A percentile compares a stretch with the other conserved stretches of the same genome.
These are phyloP conservation scores for Reticulascus tulasneorum DNA, from an alignment of 2,329 filamentous ascomycete species.

Conservation along the genomic window DNA sequence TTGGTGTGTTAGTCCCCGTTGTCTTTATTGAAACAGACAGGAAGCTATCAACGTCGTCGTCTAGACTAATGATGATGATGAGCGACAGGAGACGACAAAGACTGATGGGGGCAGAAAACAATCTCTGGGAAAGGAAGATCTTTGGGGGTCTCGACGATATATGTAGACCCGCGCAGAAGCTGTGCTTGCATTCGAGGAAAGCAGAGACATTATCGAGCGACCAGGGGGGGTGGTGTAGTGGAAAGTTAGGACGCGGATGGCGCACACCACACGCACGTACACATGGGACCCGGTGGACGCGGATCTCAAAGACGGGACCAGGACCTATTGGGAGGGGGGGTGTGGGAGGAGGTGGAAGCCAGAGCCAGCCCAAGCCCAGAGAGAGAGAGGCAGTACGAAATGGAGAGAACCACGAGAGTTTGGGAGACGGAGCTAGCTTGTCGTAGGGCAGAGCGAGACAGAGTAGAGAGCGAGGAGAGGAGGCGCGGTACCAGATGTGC, in stretches of 20 bases:
- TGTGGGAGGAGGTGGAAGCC: constrained; percentile 1
- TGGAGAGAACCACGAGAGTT: no score
- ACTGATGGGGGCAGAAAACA: constrained; percentile 13
- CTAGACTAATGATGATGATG: constrained; percentile 2
- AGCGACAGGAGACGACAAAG: constrained; percentile 7
- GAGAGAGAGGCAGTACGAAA: constrained; percentile 8
- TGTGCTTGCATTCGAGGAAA: constrained; percentile 6
- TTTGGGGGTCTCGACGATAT: constrained; percentile 15
- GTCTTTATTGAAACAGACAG: constrained; percentile 5
- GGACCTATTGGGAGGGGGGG: constrained; percentile 5
- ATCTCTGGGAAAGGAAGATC: constrained; percentile 5
- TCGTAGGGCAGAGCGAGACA: constrained; percentile 5
- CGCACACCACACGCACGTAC: no score
- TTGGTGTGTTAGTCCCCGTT: no score
- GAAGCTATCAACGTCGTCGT: constrained; percentile 1
- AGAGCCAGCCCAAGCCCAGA: constrained; percentile 1
- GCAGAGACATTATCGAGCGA: constrained; percentile 6
- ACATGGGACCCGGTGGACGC: constrained; percentile 8
- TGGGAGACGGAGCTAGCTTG: no score
- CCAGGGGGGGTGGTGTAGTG: constrained; percentile 8
- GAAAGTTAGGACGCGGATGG: constrained; percentile 6
- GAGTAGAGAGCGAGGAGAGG: constrained; percentile 1
- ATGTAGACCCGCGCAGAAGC: constrained; percentile 15
- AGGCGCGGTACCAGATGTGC: neutral
- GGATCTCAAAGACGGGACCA: constrained; percentile 9